Evolutionary conservation across 495 filamentous ascomycete genomes (phyloP).

Genomic region (Jackrogersella minutella): DNA sequence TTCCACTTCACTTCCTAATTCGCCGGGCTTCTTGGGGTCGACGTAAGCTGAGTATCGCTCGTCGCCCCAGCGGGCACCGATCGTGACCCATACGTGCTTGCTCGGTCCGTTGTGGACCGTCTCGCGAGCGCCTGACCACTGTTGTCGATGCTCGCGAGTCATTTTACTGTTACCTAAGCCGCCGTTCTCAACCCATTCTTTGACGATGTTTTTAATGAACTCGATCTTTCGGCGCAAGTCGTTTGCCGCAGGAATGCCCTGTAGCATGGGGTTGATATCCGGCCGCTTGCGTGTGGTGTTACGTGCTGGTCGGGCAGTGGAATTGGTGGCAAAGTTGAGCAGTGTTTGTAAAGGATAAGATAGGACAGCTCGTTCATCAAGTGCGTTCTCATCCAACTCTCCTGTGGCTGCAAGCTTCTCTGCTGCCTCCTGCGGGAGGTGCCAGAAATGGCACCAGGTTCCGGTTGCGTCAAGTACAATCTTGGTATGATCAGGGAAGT

Average conservation of each 20-base stretch:
- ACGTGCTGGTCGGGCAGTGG: conserved; percentile 55
- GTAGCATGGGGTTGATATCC: conserved; percentile 65
- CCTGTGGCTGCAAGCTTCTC: conserved; percentile 67
- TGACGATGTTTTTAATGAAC: conserved; percentile 74
- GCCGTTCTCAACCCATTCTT: conserved; percentile 75
- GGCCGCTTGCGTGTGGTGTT: conserved; percentile 54
- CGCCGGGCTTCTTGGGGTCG: conserved; percentile 58
- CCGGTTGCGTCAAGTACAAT: conserved; percentile 78
- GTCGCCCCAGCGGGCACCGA: conserved; percentile 80
- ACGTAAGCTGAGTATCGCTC: conserved; percentile 59
- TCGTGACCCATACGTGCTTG: conserved; percentile 85
- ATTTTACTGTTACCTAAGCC: conserved; percentile 70
- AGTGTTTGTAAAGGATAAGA: conserved; percentile 67
- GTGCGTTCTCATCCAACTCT: conserved; percentile 70
- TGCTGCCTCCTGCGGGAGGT: conserved; percentile 75
- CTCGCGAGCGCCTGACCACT: conserved; percentile 75
- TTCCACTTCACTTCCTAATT: conserved; percentile 59
- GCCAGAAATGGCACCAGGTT: conserved; percentile 84
- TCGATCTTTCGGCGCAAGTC: conserved; percentile 79
- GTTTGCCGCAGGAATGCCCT: conserved; percentile 75
- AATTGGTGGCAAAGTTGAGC: conserved; percentile 60
- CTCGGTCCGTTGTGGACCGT: conserved; percentile 62
- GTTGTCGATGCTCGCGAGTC: conserved; percentile 59
- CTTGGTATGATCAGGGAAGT: conserved; percentile 98
- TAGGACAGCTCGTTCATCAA: conserved; percentile 66